Conservation (phyloP, 371 early-diverging fungal genomes). For the Rhizopus arrhizus region DNA sequence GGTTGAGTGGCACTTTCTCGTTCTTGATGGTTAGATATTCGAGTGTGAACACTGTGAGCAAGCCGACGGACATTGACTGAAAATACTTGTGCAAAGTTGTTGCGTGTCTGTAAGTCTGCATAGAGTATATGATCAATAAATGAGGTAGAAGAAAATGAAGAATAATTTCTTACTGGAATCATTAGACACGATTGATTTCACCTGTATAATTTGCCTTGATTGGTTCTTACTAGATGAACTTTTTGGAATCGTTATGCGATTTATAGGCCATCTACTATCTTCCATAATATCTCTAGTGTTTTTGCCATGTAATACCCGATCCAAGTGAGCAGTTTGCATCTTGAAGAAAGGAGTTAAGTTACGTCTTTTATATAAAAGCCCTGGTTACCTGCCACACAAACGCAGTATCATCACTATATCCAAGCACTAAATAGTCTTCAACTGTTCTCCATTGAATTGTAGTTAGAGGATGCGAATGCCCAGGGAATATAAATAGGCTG, state of each 20-base stretch:
- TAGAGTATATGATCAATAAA: no score
- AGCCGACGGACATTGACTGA: conserved; percentile 48
- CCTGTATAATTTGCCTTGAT: conserved; percentile 31
- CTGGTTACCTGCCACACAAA: conserved; percentile 76
- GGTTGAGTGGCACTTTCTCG: conserved; percentile 11
- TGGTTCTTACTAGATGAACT: conserved; percentile 3
- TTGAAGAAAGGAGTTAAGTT: conserved; percentile 21
- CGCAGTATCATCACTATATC: conserved; percentile 63
- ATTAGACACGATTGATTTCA: conserved; percentile 32
- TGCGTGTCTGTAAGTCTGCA: conserved; percentile 22
- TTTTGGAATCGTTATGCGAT: conserved; percentile 32
- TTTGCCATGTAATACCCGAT: conserved; percentile 65
- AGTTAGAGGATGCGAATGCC: conserved; percentile 55
- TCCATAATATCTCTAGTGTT: conserved; percentile 58
- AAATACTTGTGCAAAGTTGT: conserved; percentile 42
- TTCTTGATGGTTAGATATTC: conserved; percentile 4
- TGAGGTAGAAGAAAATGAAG: not conserved
- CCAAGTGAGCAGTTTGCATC: conserved; percentile 78
- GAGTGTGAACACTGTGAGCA: conserved; percentile 38
- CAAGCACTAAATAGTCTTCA: conserved; percentile 71
- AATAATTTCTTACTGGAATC: conserved; percentile 25
- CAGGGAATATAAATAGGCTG: conserved; percentile 65
- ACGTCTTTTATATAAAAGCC: not conserved
- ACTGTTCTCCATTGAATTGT: conserved; percentile 70
- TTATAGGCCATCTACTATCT: conserved; percentile 60